These are phyloP conservation scores for Solanum okadae DNA, from an alignment of 257 asterid genomes.

Conservation along the genomic window DNA sequence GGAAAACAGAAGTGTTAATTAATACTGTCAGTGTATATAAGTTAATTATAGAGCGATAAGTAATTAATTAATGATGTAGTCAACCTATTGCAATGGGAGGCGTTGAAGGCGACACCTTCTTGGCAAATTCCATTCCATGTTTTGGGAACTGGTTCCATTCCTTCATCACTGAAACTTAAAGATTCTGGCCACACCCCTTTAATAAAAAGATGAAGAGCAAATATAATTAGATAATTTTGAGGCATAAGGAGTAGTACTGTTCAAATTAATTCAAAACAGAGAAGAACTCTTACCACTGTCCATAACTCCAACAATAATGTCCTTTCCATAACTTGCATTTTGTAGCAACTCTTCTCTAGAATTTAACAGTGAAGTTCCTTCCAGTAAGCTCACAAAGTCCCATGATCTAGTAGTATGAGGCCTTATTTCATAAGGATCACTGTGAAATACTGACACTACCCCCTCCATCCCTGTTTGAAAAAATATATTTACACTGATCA, in stretches of 20 bases:
- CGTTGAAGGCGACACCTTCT: constrained; percentile 20
- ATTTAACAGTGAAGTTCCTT: constrained; percentile 8
- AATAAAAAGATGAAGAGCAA: background rate
- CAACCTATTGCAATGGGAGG: constrained; percentile 37
- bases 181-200: constrained; percentile 50
- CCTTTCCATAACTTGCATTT: constrained; percentile 21
- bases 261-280: background rate
- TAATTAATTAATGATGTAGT: too few species aligned
- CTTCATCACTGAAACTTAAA: constrained; percentile 30
- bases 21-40: too few species aligned
- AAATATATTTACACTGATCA: background rate
- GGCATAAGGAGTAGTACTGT: background rate
- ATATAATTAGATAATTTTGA: background rate
- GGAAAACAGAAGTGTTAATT: too few species aligned
- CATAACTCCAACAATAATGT: constrained; percentile 24
- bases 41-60: too few species aligned
- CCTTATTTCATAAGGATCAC: constrained; percentile 17
- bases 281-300: constrained; percentile 29
- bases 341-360: constrained; percentile 8
- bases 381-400: constrained; percentile 31
- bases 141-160: constrained; percentile 41
- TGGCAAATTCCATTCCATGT: constrained; percentile 46
- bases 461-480: constrained; percentile 28
- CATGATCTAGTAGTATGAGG: constrained; percentile 49
- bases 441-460: constrained; percentile 33